phyloP scores from a whole-genome alignment of 306 rosid species.

The Cucurbita moschata region DNA sequence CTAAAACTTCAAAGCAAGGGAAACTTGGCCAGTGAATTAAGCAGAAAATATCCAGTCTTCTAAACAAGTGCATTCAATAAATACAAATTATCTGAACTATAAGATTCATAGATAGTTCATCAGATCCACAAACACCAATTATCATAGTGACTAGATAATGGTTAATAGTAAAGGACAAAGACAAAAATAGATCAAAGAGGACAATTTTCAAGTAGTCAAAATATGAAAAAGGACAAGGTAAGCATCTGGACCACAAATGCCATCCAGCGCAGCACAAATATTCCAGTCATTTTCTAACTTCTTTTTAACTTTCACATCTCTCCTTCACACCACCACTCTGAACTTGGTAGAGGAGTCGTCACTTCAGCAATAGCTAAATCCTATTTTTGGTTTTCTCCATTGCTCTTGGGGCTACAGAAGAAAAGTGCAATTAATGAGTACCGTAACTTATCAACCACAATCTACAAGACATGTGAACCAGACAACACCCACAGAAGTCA shows the following conservation, averaged over 20 bases:
- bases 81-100: neutral
- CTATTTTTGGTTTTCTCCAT: conserved; percentile 72
- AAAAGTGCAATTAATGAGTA: neutral
- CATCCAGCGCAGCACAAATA: conserved; percentile 10
- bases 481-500: neutral
- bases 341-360: conserved; percentile 14
- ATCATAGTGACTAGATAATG: conserved; percentile 24
- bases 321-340: conserved; percentile 9
- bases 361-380: conserved; percentile 21
- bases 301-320: conserved; percentile 11
- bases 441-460: neutral
- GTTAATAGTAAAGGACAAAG: conserved; percentile 22
- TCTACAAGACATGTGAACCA: neutral
- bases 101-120: conserved; percentile 19
- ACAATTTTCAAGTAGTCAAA: conserved; percentile 14
- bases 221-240: conserved; percentile 21
- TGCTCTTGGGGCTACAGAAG: conserved; percentile 69
- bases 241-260: conserved; percentile 16
- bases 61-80: neutral
- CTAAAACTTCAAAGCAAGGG: neutral
- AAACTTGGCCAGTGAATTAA: neutral
- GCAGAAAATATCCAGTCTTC: neutral
- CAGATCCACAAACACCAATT: conserved; percentile 40
- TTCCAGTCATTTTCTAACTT: conserved; percentile 16
- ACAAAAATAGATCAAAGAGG: conserved; percentile 1